Evolutionary conservation across 2,329 filamentous ascomycete species (phyloP).

Genomic region (Penicillium sclerotigenum): DNA sequence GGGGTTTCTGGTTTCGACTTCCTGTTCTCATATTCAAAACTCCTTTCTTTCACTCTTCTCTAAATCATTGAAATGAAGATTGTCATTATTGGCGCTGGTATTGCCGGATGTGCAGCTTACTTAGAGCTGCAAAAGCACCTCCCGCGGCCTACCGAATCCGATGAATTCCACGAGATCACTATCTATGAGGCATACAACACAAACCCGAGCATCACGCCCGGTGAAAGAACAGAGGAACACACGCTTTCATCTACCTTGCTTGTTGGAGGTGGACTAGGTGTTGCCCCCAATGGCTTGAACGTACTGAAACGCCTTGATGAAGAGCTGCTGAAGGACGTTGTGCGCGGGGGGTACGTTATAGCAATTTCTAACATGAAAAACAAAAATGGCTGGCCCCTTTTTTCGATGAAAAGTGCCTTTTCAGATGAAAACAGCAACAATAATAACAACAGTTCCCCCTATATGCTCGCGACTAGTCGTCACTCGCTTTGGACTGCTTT

Average conservation of each 20-base stretch:
- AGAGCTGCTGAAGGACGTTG: slow-evolving; percentile 33
- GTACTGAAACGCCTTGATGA: slow-evolving; percentile 40
- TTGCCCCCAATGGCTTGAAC: slow-evolving; percentile 42
- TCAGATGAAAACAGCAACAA: background rate
- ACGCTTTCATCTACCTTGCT: slow-evolving; percentile 35
- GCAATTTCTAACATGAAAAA: slow-evolving; percentile 33
- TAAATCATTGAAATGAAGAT: slow-evolving; percentile 38
- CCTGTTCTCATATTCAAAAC: background rate
- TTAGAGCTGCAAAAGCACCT: slow-evolving; percentile 43
- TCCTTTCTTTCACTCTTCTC: background rate
- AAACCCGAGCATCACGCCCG: slow-evolving; percentile 20
- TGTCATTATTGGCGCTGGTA: slow-evolving; percentile 44
- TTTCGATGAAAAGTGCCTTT: slow-evolving; percentile 19
- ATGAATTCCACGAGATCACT: slow-evolving; percentile 29
- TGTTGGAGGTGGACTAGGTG: slow-evolving; percentile 40
- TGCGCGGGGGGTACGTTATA: slow-evolving; percentile 35
- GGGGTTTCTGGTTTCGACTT: background rate
- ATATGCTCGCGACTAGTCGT: slow-evolving; percentile 38
- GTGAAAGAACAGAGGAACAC: slow-evolving; percentile 15
- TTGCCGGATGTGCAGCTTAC: slow-evolving; percentile 41
- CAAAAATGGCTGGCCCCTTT: slow-evolving; percentile 35
- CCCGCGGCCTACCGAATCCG: slow-evolving; percentile 15
- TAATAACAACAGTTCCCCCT: slow-evolving; percentile 6
- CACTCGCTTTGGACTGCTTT: slow-evolving; percentile 41
- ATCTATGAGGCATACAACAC: slow-evolving; percentile 45